Evolutionary conservation across 2,329 filamentous ascomycete genomes (phyloP).

Genomic region (Bipolaris cookei): DNA sequence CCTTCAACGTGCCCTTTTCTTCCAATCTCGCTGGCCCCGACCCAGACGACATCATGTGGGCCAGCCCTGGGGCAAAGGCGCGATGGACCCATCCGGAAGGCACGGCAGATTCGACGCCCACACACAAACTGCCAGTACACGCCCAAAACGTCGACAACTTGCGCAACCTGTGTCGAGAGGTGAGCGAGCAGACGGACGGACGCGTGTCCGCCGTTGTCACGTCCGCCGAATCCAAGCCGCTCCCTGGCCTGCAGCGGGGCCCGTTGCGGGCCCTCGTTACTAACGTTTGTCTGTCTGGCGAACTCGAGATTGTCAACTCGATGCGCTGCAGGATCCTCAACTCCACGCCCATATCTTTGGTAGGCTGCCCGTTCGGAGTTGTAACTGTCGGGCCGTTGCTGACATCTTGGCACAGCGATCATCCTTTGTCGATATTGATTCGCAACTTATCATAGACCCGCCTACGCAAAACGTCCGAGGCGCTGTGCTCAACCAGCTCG

Average conservation of each 20-base stretch:
- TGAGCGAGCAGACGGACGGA: slow-evolving; percentile 69
- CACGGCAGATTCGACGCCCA: slow-evolving; percentile 80
- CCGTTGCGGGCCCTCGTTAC: slow-evolving; percentile 64
- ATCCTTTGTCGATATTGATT: slow-evolving; percentile 91
- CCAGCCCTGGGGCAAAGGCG: slow-evolving; percentile 83
- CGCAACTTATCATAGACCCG: slow-evolving; percentile 84
- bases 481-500: slow-evolving; percentile 81
- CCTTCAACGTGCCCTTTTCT: slow-evolving; percentile 96
- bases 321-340: slow-evolving; percentile 89
- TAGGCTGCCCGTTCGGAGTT: slow-evolving; percentile 57
- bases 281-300: slow-evolving; percentile 89
- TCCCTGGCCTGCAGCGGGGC: slow-evolving; percentile 59
- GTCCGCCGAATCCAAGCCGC: slow-evolving; percentile 74
- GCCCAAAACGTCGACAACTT: slow-evolving; percentile 82
- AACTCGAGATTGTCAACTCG: slow-evolving; percentile 85
- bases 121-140: slow-evolving; percentile 91
- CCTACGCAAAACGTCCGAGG: slow-evolving; percentile 71
- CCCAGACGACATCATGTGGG: slow-evolving; percentile 92
- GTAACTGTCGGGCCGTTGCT: slow-evolving; percentile 26
- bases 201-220: slow-evolving; percentile 83
- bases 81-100: slow-evolving; percentile 94
- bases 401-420: slow-evolving; percentile 69
- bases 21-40: slow-evolving; percentile 92
- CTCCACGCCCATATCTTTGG: slow-evolving; percentile 89
- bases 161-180: slow-evolving; percentile 78